These are phyloP conservation scores for Gossypium longicalyx DNA, from an alignment of 345 rosid genomes.

Conservation along the genomic window DNA sequence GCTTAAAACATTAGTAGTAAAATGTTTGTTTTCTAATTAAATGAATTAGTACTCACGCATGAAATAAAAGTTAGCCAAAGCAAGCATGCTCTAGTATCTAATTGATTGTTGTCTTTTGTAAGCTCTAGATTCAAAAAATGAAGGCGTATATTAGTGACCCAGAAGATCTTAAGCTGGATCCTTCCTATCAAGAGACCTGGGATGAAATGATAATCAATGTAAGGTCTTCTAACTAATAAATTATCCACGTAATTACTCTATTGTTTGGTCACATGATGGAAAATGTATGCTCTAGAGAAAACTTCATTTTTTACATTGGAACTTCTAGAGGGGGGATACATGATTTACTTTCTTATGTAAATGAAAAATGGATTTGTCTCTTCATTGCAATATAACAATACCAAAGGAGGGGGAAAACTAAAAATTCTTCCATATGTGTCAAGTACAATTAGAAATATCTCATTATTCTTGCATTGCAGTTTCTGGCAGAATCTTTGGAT, in stretches of 20 bases:
- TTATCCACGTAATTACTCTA: slow-evolving; percentile 3
- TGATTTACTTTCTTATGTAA: neutral
- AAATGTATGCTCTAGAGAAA: neutral
- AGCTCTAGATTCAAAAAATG: slow-evolving; percentile 99
- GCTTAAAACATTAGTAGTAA: neutral
- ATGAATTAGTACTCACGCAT: neutral
- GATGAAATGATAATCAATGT: slow-evolving; percentile 97
- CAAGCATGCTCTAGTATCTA: slow-evolving; percentile 27
- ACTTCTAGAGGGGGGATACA: neutral
- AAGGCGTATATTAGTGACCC: slow-evolving; percentile 97
- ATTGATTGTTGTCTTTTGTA: slow-evolving; percentile 55
- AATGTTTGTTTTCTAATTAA: slow-evolving; percentile 2
- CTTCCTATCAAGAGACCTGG: slow-evolving; percentile 90
- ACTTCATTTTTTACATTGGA: neutral
- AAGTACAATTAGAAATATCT: slow-evolving; percentile 10
- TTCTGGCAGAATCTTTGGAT: slow-evolving; percentile 92
- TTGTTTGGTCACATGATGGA: neutral
- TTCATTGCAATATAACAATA: neutral
- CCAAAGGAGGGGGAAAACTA: neutral
- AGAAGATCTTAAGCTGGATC: slow-evolving; percentile 90
- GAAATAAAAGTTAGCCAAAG: slow-evolving; percentile 7
- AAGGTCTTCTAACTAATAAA: slow-evolving; percentile 26
- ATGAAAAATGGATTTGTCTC: neutral
- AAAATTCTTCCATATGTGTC: neutral
- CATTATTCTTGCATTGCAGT: slow-evolving; percentile 44